phyloP scores from a whole-genome alignment of 2,329 filamentous ascomycete genomes.

The Lojkania enalia region DNA sequence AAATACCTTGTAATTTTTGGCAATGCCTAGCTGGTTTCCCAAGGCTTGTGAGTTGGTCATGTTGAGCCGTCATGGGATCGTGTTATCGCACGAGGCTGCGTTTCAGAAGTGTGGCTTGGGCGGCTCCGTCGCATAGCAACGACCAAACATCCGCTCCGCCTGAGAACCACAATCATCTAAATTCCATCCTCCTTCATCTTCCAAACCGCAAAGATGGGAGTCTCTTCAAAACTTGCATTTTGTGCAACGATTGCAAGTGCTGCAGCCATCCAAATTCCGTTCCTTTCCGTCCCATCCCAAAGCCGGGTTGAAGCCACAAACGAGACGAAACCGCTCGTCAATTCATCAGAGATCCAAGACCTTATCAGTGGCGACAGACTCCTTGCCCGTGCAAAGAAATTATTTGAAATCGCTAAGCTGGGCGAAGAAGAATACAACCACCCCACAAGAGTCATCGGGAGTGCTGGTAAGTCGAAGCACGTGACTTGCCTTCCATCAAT shows the following conservation, averaged over 20 bases:
- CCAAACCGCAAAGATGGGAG: constrained; percentile 27
- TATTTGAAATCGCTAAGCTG: constrained; percentile 49
- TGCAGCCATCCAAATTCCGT: constrained; percentile 34
- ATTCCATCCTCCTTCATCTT: constrained; percentile 6
- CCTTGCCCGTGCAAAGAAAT: constrained; percentile 37
- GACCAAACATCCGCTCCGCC: constrained; percentile 1
- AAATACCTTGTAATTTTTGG: too few species aligned
- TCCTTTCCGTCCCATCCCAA: constrained; percentile 30
- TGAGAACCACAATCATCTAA: background rate
- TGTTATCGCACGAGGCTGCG: background rate
- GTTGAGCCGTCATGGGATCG: too few species aligned
- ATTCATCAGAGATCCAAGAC: constrained; percentile 40
- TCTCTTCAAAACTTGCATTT: constrained; percentile 29
- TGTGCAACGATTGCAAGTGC: constrained; percentile 33
- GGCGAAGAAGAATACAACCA: constrained; percentile 48
- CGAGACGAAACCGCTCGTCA: constrained; percentile 36
- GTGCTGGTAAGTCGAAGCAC: constrained; percentile 32
- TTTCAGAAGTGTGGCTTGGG: constrained; percentile 3
- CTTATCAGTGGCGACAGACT: constrained; percentile 41
- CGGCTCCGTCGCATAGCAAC: constrained; percentile 7
- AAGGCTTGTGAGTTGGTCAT: too few species aligned
- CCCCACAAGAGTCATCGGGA: constrained; percentile 46
- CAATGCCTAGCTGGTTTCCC: too few species aligned
- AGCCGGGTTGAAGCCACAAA: constrained; percentile 24
- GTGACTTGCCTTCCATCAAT: constrained; percentile 9